Evolutionary conservation across 1,139 yeast species (phyloP), one percentile per base, ranked within the genome.

Genomic region (Pichia sorboxylosa): DNA sequence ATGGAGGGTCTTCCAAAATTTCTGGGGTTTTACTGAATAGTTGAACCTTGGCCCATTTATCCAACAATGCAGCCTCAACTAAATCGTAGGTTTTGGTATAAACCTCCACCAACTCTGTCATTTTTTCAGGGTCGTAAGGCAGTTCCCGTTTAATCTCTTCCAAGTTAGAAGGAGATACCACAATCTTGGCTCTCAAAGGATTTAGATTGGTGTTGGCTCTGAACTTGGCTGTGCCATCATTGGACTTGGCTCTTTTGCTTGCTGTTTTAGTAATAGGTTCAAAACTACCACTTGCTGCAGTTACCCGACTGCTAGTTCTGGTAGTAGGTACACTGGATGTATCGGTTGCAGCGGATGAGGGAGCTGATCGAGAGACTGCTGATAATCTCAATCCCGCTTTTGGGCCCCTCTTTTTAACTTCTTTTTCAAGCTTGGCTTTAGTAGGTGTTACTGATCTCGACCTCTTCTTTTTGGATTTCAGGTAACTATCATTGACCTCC

Each of bases 1-100:
- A 48, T 15, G 40, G 44, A 11, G 38, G 42, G 6, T 31, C 32
- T 17, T 26, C 26, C 3, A 38, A 37, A 18, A 29, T 23, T n/a
- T 26, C 14, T 8, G 26, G 17, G 10, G 9, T 10, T 14, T 34
- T 34, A 10, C 14, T 23, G 14, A 23, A 23, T 6, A 29, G 21
- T 6, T 31, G 16, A 8, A 27, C 32, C n/a, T 28, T 28, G 14
- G 41, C 29, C 35, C 36, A 40, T 26, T 35, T 36, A 23, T 37
- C 38, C 6, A 37, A 21, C 21, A 35, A 27, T 13, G 20, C 18
- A 5, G 38, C 38, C 30, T 37, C 40, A 9, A 37, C 34, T 10
- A 31, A 15, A 15, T 38, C 33, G n/a, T 37, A 32, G 2, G 35
- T 31, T 13, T 22, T 24, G 4, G 20, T 29, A 22, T 37, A 37